phyloP scores from a whole-genome alignment of 192 early-diverging fungal genomes.

The Piromyces finnis region DNA sequence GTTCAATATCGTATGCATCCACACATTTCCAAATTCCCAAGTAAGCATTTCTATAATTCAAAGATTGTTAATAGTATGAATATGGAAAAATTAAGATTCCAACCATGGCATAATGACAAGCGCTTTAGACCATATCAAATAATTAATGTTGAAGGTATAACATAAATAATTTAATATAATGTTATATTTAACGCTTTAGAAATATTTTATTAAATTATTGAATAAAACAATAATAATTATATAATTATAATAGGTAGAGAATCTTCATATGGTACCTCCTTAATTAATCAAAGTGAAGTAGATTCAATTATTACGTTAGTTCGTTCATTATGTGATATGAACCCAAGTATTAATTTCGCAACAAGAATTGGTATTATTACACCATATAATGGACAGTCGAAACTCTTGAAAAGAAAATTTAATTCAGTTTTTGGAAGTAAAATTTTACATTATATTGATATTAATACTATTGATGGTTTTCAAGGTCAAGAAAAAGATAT shows the following conservation, averaged over 20 bases:
- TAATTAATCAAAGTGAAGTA: background rate
- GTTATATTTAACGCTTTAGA: too few species aligned
- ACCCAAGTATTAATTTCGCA: slow-evolving; percentile 23
- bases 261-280: background rate
- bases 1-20: slow-evolving; percentile 98
- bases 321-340: background rate
- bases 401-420: slow-evolving; percentile 50
- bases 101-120: slow-evolving; percentile 50
- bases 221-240: too few species aligned
- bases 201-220: too few species aligned
- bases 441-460: slow-evolving; percentile 57
- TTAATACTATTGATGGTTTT: slow-evolving; percentile 91
- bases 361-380: slow-evolving; percentile 71
- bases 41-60: slow-evolving; percentile 57
- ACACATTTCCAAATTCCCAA: slow-evolving; percentile 66
- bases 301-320: background rate
- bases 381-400: slow-evolving; percentile 75
- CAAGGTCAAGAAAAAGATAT: slow-evolving; percentile 97
- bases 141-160: slow-evolving; percentile 51
- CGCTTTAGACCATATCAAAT: slow-evolving; percentile 62
- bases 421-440: slow-evolving; percentile 31
- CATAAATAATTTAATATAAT: too few species aligned
- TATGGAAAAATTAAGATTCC: slow-evolving; percentile 36
- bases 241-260: background rate
- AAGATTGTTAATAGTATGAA: slow-evolving; percentile 53